A percentile compares a stretch with the other conserved stretches of the same genome.
Conservation (phyloP, 176 grass and related monocot species). For the Hyparrhenia diplandra region DNA sequence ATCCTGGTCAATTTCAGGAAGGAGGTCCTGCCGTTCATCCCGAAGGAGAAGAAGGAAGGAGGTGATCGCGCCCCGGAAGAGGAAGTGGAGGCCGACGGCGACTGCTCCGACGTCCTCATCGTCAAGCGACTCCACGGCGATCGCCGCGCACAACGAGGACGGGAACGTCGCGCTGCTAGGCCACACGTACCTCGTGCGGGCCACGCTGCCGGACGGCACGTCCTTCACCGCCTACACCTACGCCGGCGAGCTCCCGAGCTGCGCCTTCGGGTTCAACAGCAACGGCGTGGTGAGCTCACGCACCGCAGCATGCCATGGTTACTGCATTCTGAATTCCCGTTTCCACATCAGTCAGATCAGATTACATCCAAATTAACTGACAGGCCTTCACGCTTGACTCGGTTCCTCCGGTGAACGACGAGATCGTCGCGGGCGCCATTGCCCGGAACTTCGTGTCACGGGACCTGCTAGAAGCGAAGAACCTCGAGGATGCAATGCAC, state of each 20-base stretch:
- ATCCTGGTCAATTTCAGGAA: slow-evolving; percentile 76
- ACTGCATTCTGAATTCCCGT: not conserved
- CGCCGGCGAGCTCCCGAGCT: slow-evolving; percentile 81
- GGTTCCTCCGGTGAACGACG: slow-evolving; percentile 54
- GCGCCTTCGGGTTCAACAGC: slow-evolving; percentile 92
- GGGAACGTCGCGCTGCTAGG: slow-evolving; percentile 54
- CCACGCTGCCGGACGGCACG: slow-evolving; percentile 41
- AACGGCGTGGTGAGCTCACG: slow-evolving; percentile 43
- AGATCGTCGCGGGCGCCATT: slow-evolving; percentile 54
- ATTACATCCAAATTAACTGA: not conserved
- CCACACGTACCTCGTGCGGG: slow-evolving; percentile 77
- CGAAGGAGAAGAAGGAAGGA: not conserved
- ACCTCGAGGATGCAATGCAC: slow-evolving; percentile 53
- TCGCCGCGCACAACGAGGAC: slow-evolving; percentile 84
- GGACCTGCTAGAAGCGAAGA: slow-evolving; percentile 60
- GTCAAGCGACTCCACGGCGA: slow-evolving; percentile 55
- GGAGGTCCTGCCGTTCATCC: slow-evolving; percentile 69
- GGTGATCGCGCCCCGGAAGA: not conserved
- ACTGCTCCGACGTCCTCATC: slow-evolving; percentile 76
- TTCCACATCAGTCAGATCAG: not conserved
- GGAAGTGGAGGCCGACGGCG: slow-evolving; percentile 23
- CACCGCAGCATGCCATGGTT: not conserved
- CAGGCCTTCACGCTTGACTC: slow-evolving; percentile 84
- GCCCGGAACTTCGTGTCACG: slow-evolving; percentile 65
- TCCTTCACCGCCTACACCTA: slow-evolving; percentile 78